Base-by-base conservation (phyloP, 176 grass and related monocot genomes). In the Rhynchospora pubera region DNA sequence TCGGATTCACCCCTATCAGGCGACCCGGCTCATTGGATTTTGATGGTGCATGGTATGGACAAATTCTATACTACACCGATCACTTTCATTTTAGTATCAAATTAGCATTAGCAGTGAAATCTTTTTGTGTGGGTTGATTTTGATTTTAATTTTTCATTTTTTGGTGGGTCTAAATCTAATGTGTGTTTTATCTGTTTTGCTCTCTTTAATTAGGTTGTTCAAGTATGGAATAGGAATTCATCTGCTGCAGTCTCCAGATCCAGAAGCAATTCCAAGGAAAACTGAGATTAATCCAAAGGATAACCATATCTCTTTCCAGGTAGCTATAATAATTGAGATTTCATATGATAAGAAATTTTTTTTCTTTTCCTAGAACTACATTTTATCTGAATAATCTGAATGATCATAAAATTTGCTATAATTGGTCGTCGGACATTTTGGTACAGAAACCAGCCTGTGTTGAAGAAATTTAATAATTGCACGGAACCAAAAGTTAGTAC, bases 231-330 rank as follows among this genome's bases (percentile, higher is more conserved):
- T 97, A 50, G 92, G 94, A 63, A 80, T 97, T 18, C 94, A 97
- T 50, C 71, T 97, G 6, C 59, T 97, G 83, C 94, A 94, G 77
- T 91, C 88, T 12, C 86, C 90, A 65, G 86, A 92, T 28, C 88
- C 78, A 3, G 84, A 81, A 48, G 90, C 83, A 77, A 18, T 92
- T 82, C 85, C 92, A 12, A 81, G 21, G 61, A 92, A 91, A 82
- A 64, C 79, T 34, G 86, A 92, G 90, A 97, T 97, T 66, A 82
- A 97, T 55, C 94, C 94, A 13, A 97, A 92, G 44, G 91, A 97
- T 62, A 94, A 94, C 30, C 94, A 97, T 47, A 94, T 97, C 56
- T 97, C 94, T 55, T 97, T 97, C 85, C 91, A 97, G 85, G 94
- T 94, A 58, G 7, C 77, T 61, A 13, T 1, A 42, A 24, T 78